A percentile compares a stretch with the other conserved stretches of the same genome.
phyloP scores from a whole-genome alignment of 2,329 filamentous ascomycete species.

The Fusarium foetens region DNA sequence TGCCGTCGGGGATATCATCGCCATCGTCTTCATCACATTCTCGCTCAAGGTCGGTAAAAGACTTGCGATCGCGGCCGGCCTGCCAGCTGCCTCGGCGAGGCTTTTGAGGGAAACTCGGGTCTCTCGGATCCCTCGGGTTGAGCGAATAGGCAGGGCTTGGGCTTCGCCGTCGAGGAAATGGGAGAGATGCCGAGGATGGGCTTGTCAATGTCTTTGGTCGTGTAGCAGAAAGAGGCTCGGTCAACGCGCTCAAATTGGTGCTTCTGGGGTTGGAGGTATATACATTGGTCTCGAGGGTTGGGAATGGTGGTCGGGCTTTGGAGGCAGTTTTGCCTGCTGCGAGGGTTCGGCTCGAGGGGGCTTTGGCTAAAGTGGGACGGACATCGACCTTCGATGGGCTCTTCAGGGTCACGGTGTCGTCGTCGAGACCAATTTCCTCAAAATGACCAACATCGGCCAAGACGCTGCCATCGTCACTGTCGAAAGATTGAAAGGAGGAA shows the following conservation, averaged over 20 bases:
- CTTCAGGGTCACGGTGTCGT: constrained; percentile 64
- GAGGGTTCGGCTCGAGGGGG: constrained; percentile 44
- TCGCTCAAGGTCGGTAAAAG: constrained; percentile 75
- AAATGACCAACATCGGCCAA: constrained; percentile 83
- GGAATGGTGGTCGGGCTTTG: constrained; percentile 55
- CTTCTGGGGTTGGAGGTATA: constrained; percentile 62
- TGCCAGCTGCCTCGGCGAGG: constrained; percentile 77
- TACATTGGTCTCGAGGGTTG: constrained; percentile 58
- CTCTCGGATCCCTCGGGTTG: constrained; percentile 57
- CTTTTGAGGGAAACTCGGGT: constrained; percentile 53
- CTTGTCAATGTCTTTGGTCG: constrained; percentile 42
- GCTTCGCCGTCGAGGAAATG: constrained; percentile 57
- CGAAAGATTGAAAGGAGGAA: constrained; percentile 85
- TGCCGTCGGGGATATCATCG: constrained; percentile 81
- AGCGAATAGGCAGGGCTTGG: constrained; percentile 62
- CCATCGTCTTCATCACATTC: constrained; percentile 82
- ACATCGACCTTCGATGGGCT: constrained; percentile 57
- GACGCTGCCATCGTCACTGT: constrained; percentile 76
- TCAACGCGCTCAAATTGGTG: constrained; percentile 56
- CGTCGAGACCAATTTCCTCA: constrained; percentile 90
- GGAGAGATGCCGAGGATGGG: constrained; percentile 52
- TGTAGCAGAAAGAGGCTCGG: constrained; percentile 48
- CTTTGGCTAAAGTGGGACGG: constrained; percentile 46
- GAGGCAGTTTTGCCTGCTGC: constrained; percentile 46
- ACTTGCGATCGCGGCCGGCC: constrained; percentile 71